Percentiles rank a stretch among this genome's conserved stretches.
Evolutionary conservation across 345 rosid species (phyloP).

Genomic region (Eucalyptus globulus): DNA sequence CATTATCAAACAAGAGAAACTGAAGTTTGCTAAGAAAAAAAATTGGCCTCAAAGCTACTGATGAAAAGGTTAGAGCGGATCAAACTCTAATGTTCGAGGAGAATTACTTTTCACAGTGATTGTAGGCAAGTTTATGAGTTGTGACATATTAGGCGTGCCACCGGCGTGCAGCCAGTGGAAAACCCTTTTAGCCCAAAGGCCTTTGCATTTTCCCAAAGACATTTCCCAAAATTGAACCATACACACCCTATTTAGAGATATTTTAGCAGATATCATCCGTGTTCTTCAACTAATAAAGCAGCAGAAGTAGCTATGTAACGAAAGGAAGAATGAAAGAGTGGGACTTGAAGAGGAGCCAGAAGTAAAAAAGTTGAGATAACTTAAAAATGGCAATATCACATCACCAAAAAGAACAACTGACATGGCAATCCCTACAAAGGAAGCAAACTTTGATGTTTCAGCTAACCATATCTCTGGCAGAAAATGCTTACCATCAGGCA

Average conservation of each 20-base stretch:
- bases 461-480: background rate
- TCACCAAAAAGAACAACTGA: background rate
- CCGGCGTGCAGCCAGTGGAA: background rate
- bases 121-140: background rate
- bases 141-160: background rate
- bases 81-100: background rate
- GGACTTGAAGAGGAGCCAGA: background rate
- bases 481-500: conserved; percentile 56
- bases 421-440: background rate
- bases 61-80: background rate
- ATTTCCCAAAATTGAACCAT: background rate
- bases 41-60: background rate
- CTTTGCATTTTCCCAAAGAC: background rate
- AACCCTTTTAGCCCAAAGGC: background rate
- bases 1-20: background rate
- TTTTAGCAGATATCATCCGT: background rate
- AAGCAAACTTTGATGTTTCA: background rate
- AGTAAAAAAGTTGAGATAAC: background rate
- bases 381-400: background rate
- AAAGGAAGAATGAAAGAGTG: background rate
- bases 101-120: background rate
- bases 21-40: background rate
- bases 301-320: background rate
- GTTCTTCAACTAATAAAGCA: background rate
- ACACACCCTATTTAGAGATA: background rate